A percentile compares a stretch with the other conserved stretches of the same genome.
Conservation (phyloP, 768 basidiomycete genomes). For the Cubamyces sp. region DNA sequence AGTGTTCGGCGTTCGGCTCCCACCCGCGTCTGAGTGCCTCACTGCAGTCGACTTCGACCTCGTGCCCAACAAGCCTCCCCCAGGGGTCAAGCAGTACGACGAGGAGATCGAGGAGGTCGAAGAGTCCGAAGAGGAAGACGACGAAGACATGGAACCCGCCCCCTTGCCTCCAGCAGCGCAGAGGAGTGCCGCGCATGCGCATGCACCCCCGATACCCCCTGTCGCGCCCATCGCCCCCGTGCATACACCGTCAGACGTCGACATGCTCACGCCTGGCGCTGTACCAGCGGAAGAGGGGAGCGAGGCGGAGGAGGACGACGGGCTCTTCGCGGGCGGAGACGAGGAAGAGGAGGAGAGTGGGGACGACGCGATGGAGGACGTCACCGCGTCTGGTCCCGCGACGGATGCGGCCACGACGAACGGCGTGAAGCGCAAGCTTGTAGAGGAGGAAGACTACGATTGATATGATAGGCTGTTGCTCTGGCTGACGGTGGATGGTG, state of each 20-base stretch:
- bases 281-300: slow-evolving; percentile 55
- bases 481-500: background rate
- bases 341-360: slow-evolving; percentile 66
- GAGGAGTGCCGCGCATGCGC: slow-evolving; percentile 4
- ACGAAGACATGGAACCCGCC: slow-evolving; percentile 72
- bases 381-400: slow-evolving; percentile 49
- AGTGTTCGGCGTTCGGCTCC: slow-evolving; percentile 86
- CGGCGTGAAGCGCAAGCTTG: slow-evolving; percentile 76
- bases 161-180: slow-evolving; percentile 46
- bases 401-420: slow-evolving; percentile 43
- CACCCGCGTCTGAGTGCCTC: slow-evolving; percentile 66
- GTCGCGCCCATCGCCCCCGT: slow-evolving; percentile 48
- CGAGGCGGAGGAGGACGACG: slow-evolving; percentile 82
- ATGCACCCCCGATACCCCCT: slow-evolving; percentile 28
- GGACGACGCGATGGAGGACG: slow-evolving; percentile 80
- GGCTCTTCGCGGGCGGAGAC: slow-evolving; percentile 75
- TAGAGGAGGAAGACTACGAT: slow-evolving; percentile 89
- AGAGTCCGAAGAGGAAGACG: slow-evolving; percentile 69
- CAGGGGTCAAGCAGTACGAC: slow-evolving; percentile 73
- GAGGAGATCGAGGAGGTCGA: slow-evolving; percentile 85
- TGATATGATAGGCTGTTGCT: too few relatives aligned
- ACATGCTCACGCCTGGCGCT: slow-evolving; percentile 51
- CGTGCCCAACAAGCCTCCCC: slow-evolving; percentile 82
- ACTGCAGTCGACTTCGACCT: slow-evolving; percentile 86
- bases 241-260: slow-evolving; percentile 69